Evolutionary conservation across 805 yeast genomes (phyloP).

Genomic region (Maudiozyma pseudohumilis): DNA sequence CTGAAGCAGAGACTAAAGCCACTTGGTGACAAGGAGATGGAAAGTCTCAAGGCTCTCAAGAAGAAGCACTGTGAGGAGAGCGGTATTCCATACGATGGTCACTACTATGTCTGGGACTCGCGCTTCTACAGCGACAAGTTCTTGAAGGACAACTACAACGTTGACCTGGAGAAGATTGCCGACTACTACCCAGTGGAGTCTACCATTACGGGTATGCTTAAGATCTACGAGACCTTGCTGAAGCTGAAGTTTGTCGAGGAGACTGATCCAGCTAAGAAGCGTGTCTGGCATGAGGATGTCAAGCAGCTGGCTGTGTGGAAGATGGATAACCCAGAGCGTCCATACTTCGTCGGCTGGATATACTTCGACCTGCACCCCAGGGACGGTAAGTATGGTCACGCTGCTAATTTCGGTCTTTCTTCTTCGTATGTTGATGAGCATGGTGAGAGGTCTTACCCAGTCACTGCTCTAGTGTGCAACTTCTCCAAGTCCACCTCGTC

Average conservation of each 20-base stretch:
- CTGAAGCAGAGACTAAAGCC: conserved; percentile 49
- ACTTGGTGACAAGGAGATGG: conserved; percentile 47
- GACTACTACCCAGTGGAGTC: conserved; percentile 70
- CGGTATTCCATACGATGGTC: conserved; percentile 34
- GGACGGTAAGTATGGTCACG: conserved; percentile 81
- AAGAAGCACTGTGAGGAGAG: conserved; percentile 38
- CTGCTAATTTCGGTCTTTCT: conserved; percentile 66
- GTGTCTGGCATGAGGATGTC: conserved; percentile 74
- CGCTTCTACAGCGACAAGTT: conserved; percentile 54
- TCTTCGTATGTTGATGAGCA: conserved; percentile 46
- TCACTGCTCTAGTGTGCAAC: conserved; percentile 74
- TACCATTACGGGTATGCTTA: conserved; percentile 59
- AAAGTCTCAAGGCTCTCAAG: conserved; percentile 41
- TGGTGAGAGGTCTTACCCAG: conserved; percentile 49
- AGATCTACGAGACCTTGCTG: conserved; percentile 60
- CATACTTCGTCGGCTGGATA: conserved; percentile 66
- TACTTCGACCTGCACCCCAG: conserved; percentile 79
- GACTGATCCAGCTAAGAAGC: conserved; percentile 29
- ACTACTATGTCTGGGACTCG: conserved; percentile 64
- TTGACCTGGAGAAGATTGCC: conserved; percentile 60
- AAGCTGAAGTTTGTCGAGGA: conserved; percentile 55
- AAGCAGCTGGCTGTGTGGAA: conserved; percentile 65
- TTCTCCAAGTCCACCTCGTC: conserved; percentile 63
- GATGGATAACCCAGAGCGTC: conserved; percentile 36
- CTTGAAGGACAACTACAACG: conserved; percentile 58